Evolutionary conservation across 495 filamentous ascomycete species (phyloP).

Genomic region (Saxophila tyrrhenica): DNA sequence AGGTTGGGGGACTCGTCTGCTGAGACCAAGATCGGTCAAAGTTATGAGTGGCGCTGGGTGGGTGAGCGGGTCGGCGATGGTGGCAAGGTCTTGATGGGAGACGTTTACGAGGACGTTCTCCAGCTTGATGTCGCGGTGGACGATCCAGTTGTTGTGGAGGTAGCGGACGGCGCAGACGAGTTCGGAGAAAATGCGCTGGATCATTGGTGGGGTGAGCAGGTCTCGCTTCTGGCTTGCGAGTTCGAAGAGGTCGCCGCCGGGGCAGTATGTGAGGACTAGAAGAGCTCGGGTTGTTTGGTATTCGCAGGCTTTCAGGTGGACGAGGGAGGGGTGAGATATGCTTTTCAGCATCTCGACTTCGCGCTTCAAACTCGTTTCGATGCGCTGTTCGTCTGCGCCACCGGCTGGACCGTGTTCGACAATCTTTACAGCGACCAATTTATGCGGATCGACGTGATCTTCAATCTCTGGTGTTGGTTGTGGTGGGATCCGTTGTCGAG

Average conservation of each 20-base stretch:
- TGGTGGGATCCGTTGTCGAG: conserved; percentile 37
- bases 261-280: conserved; percentile 80
- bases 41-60: conserved; percentile 75
- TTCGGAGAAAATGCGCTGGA: conserved; percentile 83
- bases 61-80: conserved; percentile 48
- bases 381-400: conserved; percentile 74
- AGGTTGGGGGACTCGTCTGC: conserved; percentile 62
- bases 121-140: conserved; percentile 94
- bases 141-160: conserved; percentile 73
- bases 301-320: conserved; percentile 79
- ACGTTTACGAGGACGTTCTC: conserved; percentile 93
- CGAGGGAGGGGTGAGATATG: conserved; percentile 77
- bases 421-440: conserved; percentile 86
- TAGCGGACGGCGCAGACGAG: conserved; percentile 74
- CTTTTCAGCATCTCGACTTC: conserved; percentile 86
- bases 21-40: conserved; percentile 87
- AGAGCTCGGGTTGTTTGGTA: conserved; percentile 69
- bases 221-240: conserved; percentile 59
- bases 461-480: conserved; percentile 33
- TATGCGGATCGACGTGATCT: conserved; percentile 43
- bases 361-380: conserved; percentile 84
- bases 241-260: conserved; percentile 91
- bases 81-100: conserved; percentile 41
- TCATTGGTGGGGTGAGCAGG: conserved; percentile 52
- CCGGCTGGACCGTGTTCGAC: conserved; percentile 89